Conservation (phyloP, 169 alveolate species). For the Cryptosporidium baileyi region DNA sequence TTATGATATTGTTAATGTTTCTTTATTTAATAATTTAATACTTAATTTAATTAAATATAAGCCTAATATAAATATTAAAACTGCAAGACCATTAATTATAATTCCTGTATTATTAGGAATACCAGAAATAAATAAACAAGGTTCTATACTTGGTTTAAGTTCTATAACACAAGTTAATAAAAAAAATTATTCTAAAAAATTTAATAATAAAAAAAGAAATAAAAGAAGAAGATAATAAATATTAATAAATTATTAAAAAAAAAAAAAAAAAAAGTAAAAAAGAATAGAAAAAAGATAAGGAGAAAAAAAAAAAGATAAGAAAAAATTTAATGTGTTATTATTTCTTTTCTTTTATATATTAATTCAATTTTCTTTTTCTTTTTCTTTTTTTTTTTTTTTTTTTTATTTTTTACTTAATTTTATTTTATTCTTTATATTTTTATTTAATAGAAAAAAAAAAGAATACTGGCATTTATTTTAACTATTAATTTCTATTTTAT, state of each 20-base stretch:
- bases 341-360: no score
- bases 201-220: neutral
- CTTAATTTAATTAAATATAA: neutral
- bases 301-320: no score
- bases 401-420: neutral
- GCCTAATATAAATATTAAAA: neutral
- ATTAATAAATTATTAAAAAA: neutral
- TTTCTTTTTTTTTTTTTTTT: neutral
- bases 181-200: neutral
- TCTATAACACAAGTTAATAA: slow-evolving; percentile 2
- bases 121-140: slow-evolving; percentile 20
- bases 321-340: no score
- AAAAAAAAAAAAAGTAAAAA: neutral
- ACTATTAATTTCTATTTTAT: no score
- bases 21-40: neutral
- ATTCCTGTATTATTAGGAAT: slow-evolving; percentile 38
- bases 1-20: neutral
- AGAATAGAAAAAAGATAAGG: no score
- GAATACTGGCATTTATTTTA: no score
- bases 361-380: neutral
- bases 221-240: slow-evolving; percentile 1
- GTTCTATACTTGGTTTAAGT: slow-evolving; percentile 25
- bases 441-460: no score
- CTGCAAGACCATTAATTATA: slow-evolving; percentile 20
- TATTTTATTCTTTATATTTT: no score